Percentiles rank a stretch among this genome's conserved stretches.
These are phyloP conservation scores for Serendipita indica DNA, from an alignment of 768 basidiomycete species.

Conservation along the genomic window DNA sequence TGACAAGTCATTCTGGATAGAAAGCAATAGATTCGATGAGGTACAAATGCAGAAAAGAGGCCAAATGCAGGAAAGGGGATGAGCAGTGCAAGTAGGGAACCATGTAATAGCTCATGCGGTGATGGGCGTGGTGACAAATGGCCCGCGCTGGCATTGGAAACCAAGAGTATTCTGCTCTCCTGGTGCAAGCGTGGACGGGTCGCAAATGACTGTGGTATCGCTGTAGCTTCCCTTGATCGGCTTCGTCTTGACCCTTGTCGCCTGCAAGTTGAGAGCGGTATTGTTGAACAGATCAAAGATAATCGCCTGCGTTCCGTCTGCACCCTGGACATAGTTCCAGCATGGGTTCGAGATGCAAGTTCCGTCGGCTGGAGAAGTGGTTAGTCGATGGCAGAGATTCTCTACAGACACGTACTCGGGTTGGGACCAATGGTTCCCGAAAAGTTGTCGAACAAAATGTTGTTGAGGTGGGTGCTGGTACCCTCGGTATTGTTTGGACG, in stretches of 20 bases:
- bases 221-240: conserved; percentile 10
- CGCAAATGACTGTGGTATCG: conserved; percentile 12
- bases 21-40: no score
- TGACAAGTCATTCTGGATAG: no score
- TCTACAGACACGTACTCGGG: conserved; percentile 23
- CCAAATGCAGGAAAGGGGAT: no score
- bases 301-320: conserved; percentile 43
- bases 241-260: conserved; percentile 11
- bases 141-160: conserved; percentile 13
- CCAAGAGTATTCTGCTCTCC: conserved; percentile 14
- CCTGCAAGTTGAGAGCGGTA: conserved; percentile 27
- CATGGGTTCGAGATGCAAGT: conserved; percentile 45
- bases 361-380: conserved; percentile 29
- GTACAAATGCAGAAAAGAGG: no score
- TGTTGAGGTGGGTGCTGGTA: conserved; percentile 42
- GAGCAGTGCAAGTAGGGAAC: no score
- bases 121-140: conserved; percentile 6
- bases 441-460: conserved; percentile 43
- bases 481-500: conserved; percentile 29
- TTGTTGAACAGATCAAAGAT: conserved; percentile 44
- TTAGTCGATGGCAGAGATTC: conserved; percentile 9
- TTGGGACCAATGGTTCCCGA: conserved; percentile 29
- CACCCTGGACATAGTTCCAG: conserved; percentile 41
- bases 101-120: no score
- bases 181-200: conserved; percentile 10